phyloP scores from a whole-genome alignment of 192 early-diverging fungal genomes.

The Rhizophagus clarus region DNA sequence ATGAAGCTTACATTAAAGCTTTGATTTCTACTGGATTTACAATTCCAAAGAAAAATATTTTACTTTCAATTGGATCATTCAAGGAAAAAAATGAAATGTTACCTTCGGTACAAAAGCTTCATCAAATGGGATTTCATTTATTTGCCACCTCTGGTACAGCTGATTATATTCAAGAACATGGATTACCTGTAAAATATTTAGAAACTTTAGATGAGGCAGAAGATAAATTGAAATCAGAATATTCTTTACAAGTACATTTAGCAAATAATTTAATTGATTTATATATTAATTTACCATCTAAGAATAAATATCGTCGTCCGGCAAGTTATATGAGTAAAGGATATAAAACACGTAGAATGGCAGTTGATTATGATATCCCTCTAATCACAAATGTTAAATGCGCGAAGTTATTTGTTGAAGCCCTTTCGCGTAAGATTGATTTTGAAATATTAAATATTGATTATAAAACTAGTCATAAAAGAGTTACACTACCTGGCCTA shows the following conservation, averaged over 20 bases:
- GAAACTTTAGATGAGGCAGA: constrained; percentile 71
- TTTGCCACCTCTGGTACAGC: constrained; percentile 97
- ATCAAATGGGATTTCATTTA: constrained; percentile 84
- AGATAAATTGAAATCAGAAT: constrained; percentile 74
- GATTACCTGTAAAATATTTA: constrained; percentile 87
- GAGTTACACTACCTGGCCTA: constrained; percentile 82
- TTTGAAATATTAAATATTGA: constrained; percentile 83
- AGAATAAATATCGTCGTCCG: constrained; percentile 94
- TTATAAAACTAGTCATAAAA: constrained; percentile 88
- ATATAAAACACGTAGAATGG: constrained; percentile 95
- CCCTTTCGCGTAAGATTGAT: constrained; percentile 72
- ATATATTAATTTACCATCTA: constrained; percentile 99
- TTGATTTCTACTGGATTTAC: constrained; percentile 76
- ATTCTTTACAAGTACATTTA: constrained; percentile 92
- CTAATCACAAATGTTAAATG: constrained; percentile 99
- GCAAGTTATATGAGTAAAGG: constrained; percentile 94
- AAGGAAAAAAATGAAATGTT: constrained; percentile 99
- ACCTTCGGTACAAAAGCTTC: constrained; percentile 82
- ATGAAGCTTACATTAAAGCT: constrained; percentile 83
- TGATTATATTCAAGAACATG: constrained; percentile 96
- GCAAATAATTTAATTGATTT: constrained; percentile 96
- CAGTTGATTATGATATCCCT: constrained; percentile 95
- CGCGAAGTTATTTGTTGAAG: constrained; percentile 98
- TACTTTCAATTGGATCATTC: constrained; percentile 96
- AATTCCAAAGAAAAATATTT: constrained; percentile 93